Percentiles rank a stretch among this genome's conserved stretches.
Conservation (phyloP, 2,329 filamentous ascomycete species). For the Fusarium mexicanum region DNA sequence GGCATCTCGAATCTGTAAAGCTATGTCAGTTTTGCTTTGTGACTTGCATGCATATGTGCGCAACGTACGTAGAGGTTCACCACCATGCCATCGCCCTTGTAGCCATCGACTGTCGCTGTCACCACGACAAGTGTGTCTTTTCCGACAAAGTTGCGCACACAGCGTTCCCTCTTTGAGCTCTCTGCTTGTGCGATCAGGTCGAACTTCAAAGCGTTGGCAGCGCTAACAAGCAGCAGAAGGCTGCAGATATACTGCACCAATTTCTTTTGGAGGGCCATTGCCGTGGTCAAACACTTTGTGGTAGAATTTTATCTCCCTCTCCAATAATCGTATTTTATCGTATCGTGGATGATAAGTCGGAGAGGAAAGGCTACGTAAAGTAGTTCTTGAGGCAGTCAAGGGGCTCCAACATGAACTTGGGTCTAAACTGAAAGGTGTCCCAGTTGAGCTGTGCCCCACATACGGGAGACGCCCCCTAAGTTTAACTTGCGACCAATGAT, state of each 20-base stretch:
- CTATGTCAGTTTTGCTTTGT: slow-evolving; percentile 11
- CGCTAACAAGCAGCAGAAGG: slow-evolving; percentile 64
- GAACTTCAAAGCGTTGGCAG: slow-evolving; percentile 84
- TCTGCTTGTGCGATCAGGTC: slow-evolving; percentile 77
- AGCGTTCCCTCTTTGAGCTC: slow-evolving; percentile 77
- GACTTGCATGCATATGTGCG: not conserved
- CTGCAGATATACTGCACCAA: slow-evolving; percentile 68
- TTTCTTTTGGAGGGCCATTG: slow-evolving; percentile 61
- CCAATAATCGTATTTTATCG: slow-evolving; percentile 5
- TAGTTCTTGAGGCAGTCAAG: slow-evolving; percentile 33
- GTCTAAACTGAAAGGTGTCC: slow-evolving; percentile 48
- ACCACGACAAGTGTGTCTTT: slow-evolving; percentile 95
- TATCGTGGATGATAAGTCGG: slow-evolving; percentile 19
- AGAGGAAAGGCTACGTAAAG: slow-evolving; percentile 39
- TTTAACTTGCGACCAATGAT: slow-evolving; percentile 23
- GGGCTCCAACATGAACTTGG: slow-evolving; percentile 19
- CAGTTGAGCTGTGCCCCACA: slow-evolving; percentile 42
- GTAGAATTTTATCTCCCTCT: slow-evolving; percentile 12
- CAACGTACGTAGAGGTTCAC: slow-evolving; percentile 89
- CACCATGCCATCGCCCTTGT: slow-evolving; percentile 88
- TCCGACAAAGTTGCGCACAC: slow-evolving; percentile 94
- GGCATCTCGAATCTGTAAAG: slow-evolving; percentile 84
- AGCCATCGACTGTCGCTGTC: slow-evolving; percentile 86
- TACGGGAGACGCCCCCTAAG: slow-evolving; percentile 9
- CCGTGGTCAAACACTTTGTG: slow-evolving; percentile 2